Evolutionary conservation across 2,329 filamentous ascomycete genomes (phyloP), one percentile per base, ranked within the genome.

Genomic region (Penicillium sp.): DNA sequence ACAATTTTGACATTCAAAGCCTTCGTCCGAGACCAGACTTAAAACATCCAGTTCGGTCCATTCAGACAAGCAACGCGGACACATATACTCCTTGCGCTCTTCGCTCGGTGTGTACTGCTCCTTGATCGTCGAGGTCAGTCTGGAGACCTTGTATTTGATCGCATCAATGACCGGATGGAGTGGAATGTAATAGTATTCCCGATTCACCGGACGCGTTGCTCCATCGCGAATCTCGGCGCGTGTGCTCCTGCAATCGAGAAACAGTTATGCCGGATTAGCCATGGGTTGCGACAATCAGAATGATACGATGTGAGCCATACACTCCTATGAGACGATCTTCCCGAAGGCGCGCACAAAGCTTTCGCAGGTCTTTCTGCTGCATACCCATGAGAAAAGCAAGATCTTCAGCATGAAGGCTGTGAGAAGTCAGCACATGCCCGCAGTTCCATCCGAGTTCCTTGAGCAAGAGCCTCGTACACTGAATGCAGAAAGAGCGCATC

Each of bases 161-260:
- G 88, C 89, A 71, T 98, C 93, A 63, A 98, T 89, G 33, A 91
- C 89, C 49, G 88, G 86, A 50, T 93, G 88, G 63, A 94, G 94
- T 66, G 96, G 90, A 66, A 98, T 91, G 71, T 88, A 98, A 74
- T 95, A 98, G 77, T 95, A 98, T 53, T 91, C 95, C 61, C 88
- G 82, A 65, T 86, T 90, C 57, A 86, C 84, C 4, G 88, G 86
- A 45, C 90, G 84, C 49, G 86, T 85, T 50, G 90, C 87, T 44
- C 88, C 88, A 63, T 90, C 86, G 56, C 85, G 84, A 47, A 86
- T 74, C 66, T 95, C 90, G 43, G 84, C 81, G 51, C 89, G 84
- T 29, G 84, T 83, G 66, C 84, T 84, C 61, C 80, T 88, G 63
- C 50, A 57, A 26, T 18, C 24, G 5, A 45, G 33, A 34, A 40